Percentiles rank a stretch among this genome's conserved stretches.
phyloP scores from a whole-genome alignment of 805 yeast species.

The Nematodospora valgi region DNA sequence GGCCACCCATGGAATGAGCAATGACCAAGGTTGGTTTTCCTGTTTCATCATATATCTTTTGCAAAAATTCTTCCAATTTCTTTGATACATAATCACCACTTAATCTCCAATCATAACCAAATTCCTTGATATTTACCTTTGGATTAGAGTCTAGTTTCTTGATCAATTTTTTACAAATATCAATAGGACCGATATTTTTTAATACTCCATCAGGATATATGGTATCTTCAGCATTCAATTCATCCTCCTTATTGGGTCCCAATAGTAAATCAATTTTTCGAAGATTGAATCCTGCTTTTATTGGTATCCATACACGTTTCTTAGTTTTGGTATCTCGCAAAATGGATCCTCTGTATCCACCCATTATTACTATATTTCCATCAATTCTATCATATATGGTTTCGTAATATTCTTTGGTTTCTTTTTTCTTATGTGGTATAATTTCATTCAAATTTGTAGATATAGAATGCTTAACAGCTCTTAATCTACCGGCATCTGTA shows the following conservation, averaged over 20 bases:
- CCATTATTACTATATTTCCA: conserved; percentile 78
- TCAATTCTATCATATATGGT: conserved; percentile 56
- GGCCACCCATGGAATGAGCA: conserved; percentile 95
- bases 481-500: conserved; percentile 61
- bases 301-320: conserved; percentile 80
- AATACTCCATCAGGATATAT: conserved; percentile 75
- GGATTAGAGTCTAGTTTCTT: conserved; percentile 52
- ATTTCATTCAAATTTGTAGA: conserved; percentile 45
- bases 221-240: conserved; percentile 46
- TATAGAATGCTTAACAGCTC: conserved; percentile 67
- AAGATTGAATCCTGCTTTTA: conserved; percentile 78
- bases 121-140: conserved; percentile 60
- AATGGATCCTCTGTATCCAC: conserved; percentile 86
- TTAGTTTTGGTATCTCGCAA: conserved; percentile 62
- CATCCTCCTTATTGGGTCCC: conserved; percentile 74
- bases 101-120: conserved; percentile 94
- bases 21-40: conserved; percentile 66
- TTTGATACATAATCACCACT: conserved; percentile 55
- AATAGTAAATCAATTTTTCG: conserved; percentile 64
- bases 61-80: conserved; percentile 49
- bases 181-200: conserved; percentile 84
- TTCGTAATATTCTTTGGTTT: conserved; percentile 31
- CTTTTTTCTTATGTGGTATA: conserved; percentile 25
- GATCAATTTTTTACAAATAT: conserved; percentile 62
- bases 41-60: conserved; percentile 41